Evolutionary conservation across 1,284 basidiomycete species (phyloP), one percentile per base, ranked within the genome.

Genomic region (Athelia psychrophila): DNA sequence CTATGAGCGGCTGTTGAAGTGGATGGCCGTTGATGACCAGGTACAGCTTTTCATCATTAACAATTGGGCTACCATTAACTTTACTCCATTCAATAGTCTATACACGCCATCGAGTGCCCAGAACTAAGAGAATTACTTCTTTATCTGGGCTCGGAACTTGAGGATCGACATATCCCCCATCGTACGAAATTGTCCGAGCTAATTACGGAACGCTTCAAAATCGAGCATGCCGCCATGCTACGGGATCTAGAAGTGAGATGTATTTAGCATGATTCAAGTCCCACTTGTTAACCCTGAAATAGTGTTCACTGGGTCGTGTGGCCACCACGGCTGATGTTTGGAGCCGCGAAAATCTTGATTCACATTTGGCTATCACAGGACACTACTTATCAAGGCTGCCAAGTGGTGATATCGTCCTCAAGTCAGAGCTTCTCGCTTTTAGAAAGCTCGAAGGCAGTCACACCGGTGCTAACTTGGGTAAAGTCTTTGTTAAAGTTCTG

Each of bases 91-190:
- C 40, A 30, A 4, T 48, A 69, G 66, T 63, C 66, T 5, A 53
- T 68, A 9, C 58, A 60, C 55, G 60, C 64, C 24, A 56, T 68
- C 18, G 66, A 67, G 12, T 60, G 58, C 24, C 61, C 59, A 0
- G 66, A 68, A 48, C 56, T 68, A 36, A 57, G 61, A 0, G 63
- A 65, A n/a, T 48, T 70, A 9, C 52, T 70, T 3, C 54, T 64
- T 5, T 68, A 62, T 46, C 45, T 68, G 9, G 55, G 58, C 24
- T 36, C 52, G 12, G 53, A 61, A 10, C 52, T 58, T 3, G 42
- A 60, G 5, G 54, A 64, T 22, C 44, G 51, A 2, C 59, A 64
- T 48, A 48, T 64, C 20, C 61, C 61, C 4, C 59, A 61, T 50
- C 58, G 58, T 13, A 62, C 59, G 2, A 62, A 63, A 54, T 19